Base-by-base conservation (phyloP, 2,329 filamentous ascomycete genomes). In the Fusarium hostae region DNA sequence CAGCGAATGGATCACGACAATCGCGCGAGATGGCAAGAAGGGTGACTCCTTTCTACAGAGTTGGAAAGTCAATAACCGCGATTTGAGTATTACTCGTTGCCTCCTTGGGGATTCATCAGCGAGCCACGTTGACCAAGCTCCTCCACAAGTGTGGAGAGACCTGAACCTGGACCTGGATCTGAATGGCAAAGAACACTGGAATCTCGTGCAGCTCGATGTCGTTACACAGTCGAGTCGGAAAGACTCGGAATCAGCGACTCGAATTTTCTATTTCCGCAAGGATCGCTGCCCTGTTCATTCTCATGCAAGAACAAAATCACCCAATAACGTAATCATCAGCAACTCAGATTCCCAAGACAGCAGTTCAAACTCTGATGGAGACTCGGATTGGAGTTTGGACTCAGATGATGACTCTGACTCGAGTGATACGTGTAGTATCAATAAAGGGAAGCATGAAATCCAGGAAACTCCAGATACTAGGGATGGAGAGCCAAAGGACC, bases 391-490 rank as follows among this genome's bases (percentile, higher is more conserved):
- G 47, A 35, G 11, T 15, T 35, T 12, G 2, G 48, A 51, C 12
- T 51, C 22, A 8, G 18, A 16, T 4, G 32, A 51, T 16, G 48
- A 6, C 4, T 26, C 32, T 10, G 22, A 16, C 6, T 9, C 32
- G 20, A 16, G 4, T 26, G 34, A 52, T 22, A 52, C 34, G 5
- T 18, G 16, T 0, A 52, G 50, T 15, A 26, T n/a, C 5, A n/a
- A 26, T 7, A 12, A 9, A 0, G 12, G 3, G 12, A 51, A 12
- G 5, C 6, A 35, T 26, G 12, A 1, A 15, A 20, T 8, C 3
- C 22, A 3, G 12, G 32, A 16, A 15, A 4, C 4, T 8, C 7
- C 16, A 3, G 32, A 18, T 28, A 12, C 1, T 9, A 4, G 6
- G 7, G 6, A 52, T 9, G 24, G 9, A n/a, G 24, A 16, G 2